These are phyloP conservation scores for Candida silvicultrix DNA, from an alignment of 805 yeast genomes.

Conservation along the genomic window DNA sequence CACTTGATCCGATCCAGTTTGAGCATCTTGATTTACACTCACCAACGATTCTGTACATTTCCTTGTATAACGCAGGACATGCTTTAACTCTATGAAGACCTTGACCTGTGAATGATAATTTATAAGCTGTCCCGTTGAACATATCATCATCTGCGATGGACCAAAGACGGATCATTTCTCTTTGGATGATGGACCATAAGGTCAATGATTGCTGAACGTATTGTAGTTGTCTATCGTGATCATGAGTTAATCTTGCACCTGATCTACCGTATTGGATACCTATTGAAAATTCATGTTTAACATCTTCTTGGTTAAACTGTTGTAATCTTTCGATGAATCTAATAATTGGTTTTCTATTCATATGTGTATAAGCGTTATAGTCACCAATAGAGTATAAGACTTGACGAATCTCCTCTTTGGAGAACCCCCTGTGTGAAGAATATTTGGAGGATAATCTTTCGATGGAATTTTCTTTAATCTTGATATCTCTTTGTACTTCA, in stretches of 20 bases:
- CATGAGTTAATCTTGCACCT: slow-evolving; percentile 71
- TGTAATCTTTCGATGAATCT: slow-evolving; percentile 51
- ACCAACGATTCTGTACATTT: slow-evolving; percentile 63
- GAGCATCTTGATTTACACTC: slow-evolving; percentile 59
- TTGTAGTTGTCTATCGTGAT: slow-evolving; percentile 64
- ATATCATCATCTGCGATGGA: slow-evolving; percentile 69
- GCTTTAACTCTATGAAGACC: slow-evolving; percentile 73
- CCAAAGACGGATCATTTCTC: slow-evolving; percentile 76
- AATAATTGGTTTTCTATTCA: slow-evolving; percentile 62
- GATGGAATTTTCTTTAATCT: slow-evolving; percentile 62
- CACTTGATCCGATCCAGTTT: slow-evolving; percentile 76
- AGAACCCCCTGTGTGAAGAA: slow-evolving; percentile 30
- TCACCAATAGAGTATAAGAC: slow-evolving; percentile 75
- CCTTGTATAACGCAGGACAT: slow-evolving; percentile 62
- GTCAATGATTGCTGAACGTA: slow-evolving; percentile 71
- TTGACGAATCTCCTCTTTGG: slow-evolving; percentile 62
- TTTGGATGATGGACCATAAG: slow-evolving; percentile 71
- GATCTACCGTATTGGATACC: slow-evolving; percentile 61
- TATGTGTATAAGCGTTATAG: slow-evolving; percentile 63
- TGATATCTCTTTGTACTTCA: slow-evolving; percentile 52
- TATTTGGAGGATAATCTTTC: slow-evolving; percentile 50
- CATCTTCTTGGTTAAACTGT: slow-evolving; percentile 38
- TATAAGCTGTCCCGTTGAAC: slow-evolving; percentile 47
- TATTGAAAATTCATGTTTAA: slow-evolving; percentile 36
- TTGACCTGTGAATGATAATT: slow-evolving; percentile 69